phyloP scores from a whole-genome alignment of 345 rosid species.

The Ailanthus altissimus region DNA sequence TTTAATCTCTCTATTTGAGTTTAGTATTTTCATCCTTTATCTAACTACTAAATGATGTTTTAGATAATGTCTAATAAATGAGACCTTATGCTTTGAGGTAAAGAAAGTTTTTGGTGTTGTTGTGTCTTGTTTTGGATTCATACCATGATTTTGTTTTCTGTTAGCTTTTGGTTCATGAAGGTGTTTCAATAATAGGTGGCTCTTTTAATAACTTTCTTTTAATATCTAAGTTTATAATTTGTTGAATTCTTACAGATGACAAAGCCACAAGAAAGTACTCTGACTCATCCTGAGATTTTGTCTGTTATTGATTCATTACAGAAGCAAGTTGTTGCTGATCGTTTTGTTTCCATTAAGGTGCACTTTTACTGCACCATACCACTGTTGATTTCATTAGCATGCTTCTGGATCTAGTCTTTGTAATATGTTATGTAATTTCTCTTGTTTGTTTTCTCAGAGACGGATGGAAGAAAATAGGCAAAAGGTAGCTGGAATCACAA shows the following conservation, averaged over 20 bases:
- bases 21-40: neutral
- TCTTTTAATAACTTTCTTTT: neutral
- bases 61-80: neutral
- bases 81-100: neutral
- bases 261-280: slow-evolving; percentile 29
- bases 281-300: slow-evolving; percentile 45
- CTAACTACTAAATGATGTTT: neutral
- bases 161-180: slow-evolving; percentile 3
- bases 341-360: slow-evolving; percentile 68
- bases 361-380: slow-evolving; percentile 1
- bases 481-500: slow-evolving; percentile 59
- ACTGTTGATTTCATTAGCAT: slow-evolving; percentile 5
- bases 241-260: slow-evolving; percentile 30
- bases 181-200: neutral
- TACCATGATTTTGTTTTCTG: neutral
- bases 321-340: slow-evolving; percentile 64
- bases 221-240: neutral
- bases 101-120: neutral
- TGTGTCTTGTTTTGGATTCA: neutral
- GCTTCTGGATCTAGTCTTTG: slow-evolving; percentile 18
- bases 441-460: slow-evolving; percentile 49
- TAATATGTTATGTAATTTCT: neutral
- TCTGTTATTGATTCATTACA: slow-evolving; percentile 64
- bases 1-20: slow-evolving; percentile 2
- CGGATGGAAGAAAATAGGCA: slow-evolving; percentile 73